Conservation (phyloP, 176 grass and related monocot genomes). For the Oryza australiensis region DNA sequence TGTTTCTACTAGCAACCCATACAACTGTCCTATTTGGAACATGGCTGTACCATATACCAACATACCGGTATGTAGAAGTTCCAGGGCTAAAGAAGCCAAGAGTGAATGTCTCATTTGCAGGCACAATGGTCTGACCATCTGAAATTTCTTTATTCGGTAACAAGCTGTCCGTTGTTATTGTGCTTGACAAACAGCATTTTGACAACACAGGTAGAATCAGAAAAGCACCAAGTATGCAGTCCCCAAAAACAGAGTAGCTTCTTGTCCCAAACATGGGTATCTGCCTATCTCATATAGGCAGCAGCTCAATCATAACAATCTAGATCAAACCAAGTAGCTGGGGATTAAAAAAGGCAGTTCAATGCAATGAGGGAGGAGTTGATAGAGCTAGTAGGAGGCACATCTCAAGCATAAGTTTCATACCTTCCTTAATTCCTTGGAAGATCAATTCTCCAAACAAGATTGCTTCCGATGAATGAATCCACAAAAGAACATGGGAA, state of each 20-base stretch:
- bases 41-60: constrained; percentile 51
- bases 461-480: background rate
- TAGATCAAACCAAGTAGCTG: too few species aligned
- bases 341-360: too few species aligned
- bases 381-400: background rate
- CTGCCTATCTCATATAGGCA: too few species aligned
- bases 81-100: constrained; percentile 67
- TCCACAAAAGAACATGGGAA: background rate
- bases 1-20: constrained; percentile 66
- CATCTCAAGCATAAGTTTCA: background rate
- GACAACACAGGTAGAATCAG: constrained; percentile 32
- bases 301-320: too few species aligned
- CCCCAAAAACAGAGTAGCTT: background rate
- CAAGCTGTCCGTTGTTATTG: constrained; percentile 19
- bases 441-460: background rate
- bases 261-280: too few species aligned
- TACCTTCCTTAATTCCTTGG: background rate
- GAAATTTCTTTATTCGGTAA: constrained; percentile 37
- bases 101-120: background rate
- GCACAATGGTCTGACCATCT: constrained; percentile 49
- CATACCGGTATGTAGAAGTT: constrained; percentile 38
- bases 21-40: constrained; percentile 13
- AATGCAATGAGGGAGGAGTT: background rate
- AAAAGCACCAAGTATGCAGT: background rate
- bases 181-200: constrained; percentile 14